Evolutionary conservation across 83 land plant genomes (phyloP).

Genomic region (Picea mariana): DNA sequence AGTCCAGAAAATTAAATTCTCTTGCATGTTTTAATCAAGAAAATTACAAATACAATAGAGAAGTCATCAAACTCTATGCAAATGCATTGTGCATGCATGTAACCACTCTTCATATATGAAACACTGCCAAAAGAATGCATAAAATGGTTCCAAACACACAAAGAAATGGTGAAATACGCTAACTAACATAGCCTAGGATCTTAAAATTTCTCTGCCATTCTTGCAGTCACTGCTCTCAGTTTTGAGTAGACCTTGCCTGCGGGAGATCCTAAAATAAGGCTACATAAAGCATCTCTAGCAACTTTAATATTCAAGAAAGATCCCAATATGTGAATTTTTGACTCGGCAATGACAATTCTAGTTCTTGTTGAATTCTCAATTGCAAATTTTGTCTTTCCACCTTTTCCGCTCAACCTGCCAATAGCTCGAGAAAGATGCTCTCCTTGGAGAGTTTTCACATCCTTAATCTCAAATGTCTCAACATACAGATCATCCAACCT

Average conservation of each 20-base stretch:
- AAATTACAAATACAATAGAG: too few relatives aligned
- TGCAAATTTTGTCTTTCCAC: constrained; percentile 83
- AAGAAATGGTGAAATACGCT: neutral
- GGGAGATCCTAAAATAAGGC: constrained; percentile 90
- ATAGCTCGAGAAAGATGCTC: constrained; percentile 97
- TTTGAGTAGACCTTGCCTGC: constrained; percentile 97
- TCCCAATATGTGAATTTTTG: constrained; percentile 86
- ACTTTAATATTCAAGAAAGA: constrained; percentile 81
- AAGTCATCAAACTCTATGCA: too few relatives aligned
- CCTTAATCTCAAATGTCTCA: constrained; percentile 95
- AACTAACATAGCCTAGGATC: neutral
- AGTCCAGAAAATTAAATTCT: too few relatives aligned
- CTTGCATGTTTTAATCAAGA: too few relatives aligned
- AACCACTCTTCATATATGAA: too few relatives aligned
- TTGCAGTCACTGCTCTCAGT: constrained; percentile 65
- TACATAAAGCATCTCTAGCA: constrained; percentile 94
- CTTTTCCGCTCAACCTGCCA: constrained; percentile 91
- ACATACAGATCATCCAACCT: constrained; percentile 89
- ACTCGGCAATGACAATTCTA: constrained; percentile 92
- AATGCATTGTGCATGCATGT: too few relatives aligned
- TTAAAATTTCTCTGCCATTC: constrained; percentile 74
- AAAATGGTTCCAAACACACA: too few relatives aligned
- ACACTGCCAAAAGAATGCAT: too few relatives aligned
- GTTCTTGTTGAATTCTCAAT: constrained; percentile 43
- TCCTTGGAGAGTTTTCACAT: constrained; percentile 86